Evolutionary conservation across 1,284 basidiomycete species (phyloP).

Genomic region (Exsudoporus floridanus): DNA sequence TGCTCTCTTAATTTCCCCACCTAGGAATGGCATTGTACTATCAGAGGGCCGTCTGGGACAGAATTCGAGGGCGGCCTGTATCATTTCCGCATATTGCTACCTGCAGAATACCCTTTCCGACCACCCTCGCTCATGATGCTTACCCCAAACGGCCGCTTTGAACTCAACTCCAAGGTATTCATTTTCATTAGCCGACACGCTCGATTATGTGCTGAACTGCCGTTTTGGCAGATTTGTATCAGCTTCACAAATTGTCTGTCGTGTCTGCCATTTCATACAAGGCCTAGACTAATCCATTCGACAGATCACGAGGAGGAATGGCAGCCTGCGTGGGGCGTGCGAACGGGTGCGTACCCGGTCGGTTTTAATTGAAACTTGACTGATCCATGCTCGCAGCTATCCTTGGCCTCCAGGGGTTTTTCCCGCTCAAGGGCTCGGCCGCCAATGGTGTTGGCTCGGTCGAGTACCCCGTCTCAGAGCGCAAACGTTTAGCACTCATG

Average conservation of each 20-base stretch:
- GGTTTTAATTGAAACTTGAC: constrained; percentile 23
- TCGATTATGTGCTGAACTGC: constrained; percentile 12
- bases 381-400: constrained; percentile 57
- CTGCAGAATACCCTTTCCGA: constrained; percentile 92
- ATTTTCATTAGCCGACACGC: constrained; percentile 20
- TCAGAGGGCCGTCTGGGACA: constrained; percentile 82
- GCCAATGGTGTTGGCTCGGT: constrained; percentile 90
- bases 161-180: constrained; percentile 89
- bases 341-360: constrained; percentile 62
- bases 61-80: constrained; percentile 92
- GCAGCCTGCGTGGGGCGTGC: constrained; percentile 98
- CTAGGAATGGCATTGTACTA: constrained; percentile 96
- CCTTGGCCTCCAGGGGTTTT: constrained; percentile 88
- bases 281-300: constrained; percentile 27
- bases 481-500: constrained; percentile 78
- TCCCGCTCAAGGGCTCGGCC: constrained; percentile 85
- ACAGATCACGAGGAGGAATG: constrained; percentile 86
- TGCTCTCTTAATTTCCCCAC: constrained; percentile 31
- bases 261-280: constrained; percentile 14
- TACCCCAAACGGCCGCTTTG: constrained; percentile 94
- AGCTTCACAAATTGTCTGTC: constrained; percentile 84
- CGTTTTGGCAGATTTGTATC: constrained; percentile 74
- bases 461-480: constrained; percentile 76
- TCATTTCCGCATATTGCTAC: constrained; percentile 89
- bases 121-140: constrained; percentile 93